Conservation (phyloP, 2,329 filamentous ascomycete species). For the Colletotrichum brevisporum region DNA sequence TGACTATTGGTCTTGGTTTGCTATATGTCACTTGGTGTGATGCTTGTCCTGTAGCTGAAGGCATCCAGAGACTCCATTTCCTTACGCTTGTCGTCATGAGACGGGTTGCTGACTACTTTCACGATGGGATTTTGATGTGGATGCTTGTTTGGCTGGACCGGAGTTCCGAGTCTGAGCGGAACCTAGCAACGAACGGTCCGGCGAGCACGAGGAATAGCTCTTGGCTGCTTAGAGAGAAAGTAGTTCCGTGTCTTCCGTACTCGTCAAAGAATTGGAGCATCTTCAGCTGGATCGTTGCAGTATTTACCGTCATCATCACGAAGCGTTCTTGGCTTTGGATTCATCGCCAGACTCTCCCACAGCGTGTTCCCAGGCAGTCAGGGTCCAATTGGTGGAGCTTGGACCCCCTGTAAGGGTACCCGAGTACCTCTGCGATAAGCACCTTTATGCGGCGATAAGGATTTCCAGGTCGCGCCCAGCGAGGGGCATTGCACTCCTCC, state of each 20-base stretch:
- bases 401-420: neutral
- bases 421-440: neutral
- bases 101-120: too few relatives aligned
- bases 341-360: neutral
- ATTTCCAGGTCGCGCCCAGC: neutral
- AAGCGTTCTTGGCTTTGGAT: too few relatives aligned
- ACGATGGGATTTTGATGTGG: neutral
- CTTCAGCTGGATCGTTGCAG: too few relatives aligned
- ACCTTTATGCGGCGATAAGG: conserved; percentile 1
- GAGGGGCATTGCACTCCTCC: conserved; percentile 1
- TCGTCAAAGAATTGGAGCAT: too few relatives aligned
- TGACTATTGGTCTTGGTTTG: too few relatives aligned
- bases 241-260: too few relatives aligned
- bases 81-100: neutral
- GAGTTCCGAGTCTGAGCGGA: neutral
- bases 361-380: too few relatives aligned
- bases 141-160: neutral
- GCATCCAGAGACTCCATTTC: neutral
- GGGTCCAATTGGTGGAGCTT: conserved; percentile 16
- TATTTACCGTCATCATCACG: too few relatives aligned
- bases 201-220: too few relatives aligned
- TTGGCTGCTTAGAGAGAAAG: too few relatives aligned
- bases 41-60: too few relatives aligned
- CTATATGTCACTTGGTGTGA: too few relatives aligned
- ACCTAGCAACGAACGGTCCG: neutral